Evolutionary conservation across 805 yeast genomes (phyloP), one percentile per base, ranked within the genome.

Genomic region (Spathaspora boniae): DNA sequence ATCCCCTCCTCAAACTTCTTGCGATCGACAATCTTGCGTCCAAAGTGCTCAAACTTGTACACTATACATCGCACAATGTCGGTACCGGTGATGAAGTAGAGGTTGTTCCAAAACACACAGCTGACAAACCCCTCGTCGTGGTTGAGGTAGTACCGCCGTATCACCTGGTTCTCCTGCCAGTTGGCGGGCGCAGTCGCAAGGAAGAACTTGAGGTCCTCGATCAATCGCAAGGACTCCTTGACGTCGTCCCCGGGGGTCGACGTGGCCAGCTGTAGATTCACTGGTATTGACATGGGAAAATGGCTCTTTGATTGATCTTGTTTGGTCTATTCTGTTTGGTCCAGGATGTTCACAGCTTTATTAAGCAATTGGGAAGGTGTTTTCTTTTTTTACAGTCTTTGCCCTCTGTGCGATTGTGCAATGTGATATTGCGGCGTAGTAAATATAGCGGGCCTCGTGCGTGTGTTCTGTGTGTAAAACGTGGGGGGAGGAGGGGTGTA

Each of bases 1-100:
- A 91, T 80, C 15, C 98, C 97, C 62, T 91, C 98, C 65, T 91
- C 98, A 54, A 91, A 91, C 62, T 93, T 91, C 62, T 93, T 89
- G 48, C 95, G 70, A 57, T 93, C 96, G 14, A 75, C 58, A 16
- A 93, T 79, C 41, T 76, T 76, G 43, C 98, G 71, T 1, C 98
- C 98, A 65, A 91, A 86, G 47, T 87, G 88, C 48, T 82, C 82
- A 64, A 91, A 84, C 46, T 91, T 78, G 58, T 84, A 93, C 12
- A 88, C 83, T 33, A 91, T 77, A 57, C 96, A 86, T 40, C 96
- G 78, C 31, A 93, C 96, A 40, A 91, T 89, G 65, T 93, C 98
- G 1, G 98, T 91, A 3, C 98, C 98, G 0, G 98, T 91, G 32
- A 91, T 76, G 60, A 84, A 89, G 56, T 83, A 91, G 9, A 89